Percentiles rank a stretch among this genome's conserved stretches.
These are phyloP conservation scores for Discostella stelligera DNA, from an alignment of 352 stramenopile genomes.

Conservation along the genomic window DNA sequence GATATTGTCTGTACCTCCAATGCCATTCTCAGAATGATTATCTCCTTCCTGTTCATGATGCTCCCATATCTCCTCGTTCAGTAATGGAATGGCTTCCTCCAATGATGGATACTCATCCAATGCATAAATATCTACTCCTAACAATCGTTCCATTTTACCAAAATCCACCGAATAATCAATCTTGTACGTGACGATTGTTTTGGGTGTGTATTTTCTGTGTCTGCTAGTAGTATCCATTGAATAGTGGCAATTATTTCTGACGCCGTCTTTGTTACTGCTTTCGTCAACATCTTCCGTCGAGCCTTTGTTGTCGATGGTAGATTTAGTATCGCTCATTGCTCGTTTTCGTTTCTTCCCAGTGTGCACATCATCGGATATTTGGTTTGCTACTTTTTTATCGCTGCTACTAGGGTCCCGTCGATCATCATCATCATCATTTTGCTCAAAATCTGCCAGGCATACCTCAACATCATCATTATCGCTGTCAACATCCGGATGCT, in stretches of 20 bases:
- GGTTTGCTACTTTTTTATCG: not conserved
- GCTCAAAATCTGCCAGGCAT: no score
- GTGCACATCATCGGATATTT: not conserved
- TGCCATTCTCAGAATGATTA: constrained; percentile 1
- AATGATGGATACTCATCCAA: constrained; percentile 34
- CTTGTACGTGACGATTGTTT: constrained; percentile 60
- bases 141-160: constrained; percentile 50
- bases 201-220: constrained; percentile 1
- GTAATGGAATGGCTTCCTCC: constrained; percentile 34
- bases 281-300: not conserved
- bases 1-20: not conserved
- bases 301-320: not conserved
- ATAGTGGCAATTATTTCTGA: not conserved
- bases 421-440: constrained; percentile 10
- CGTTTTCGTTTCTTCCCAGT: no score
- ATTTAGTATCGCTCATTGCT: no score
- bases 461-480: constrained; percentile 14
- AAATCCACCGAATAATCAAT: constrained; percentile 64
- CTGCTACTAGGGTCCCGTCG: not conserved
- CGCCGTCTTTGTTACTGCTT: not conserved
- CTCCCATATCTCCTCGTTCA: constrained; percentile 36
- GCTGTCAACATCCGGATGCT: not conserved
- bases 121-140: constrained; percentile 56
- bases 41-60: constrained; percentile 27
- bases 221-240: not conserved